Base-by-base conservation (phyloP, 2,329 filamentous ascomycete species). In the Fusarium torreyae region DNA sequence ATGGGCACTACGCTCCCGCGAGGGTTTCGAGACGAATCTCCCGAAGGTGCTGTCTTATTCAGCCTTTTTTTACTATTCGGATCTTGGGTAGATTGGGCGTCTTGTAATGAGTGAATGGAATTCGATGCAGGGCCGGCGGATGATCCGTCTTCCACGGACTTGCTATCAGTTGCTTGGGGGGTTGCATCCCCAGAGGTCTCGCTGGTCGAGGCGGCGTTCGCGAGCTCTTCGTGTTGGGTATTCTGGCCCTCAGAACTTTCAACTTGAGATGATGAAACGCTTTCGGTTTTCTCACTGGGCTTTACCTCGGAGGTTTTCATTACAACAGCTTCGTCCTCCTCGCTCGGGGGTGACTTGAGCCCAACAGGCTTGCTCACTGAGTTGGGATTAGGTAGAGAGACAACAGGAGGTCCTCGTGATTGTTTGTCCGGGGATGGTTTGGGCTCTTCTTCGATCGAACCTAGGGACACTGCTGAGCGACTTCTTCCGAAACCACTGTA, bases 401-500 rank as follows among this genome's bases (percentile, higher is more conserved):
- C 70, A 18, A 71, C 40, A 14, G 61, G 61, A 28, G 69, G 63
- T 11, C 48, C 57, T 36, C 62, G 57, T 5, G 56, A 53, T 34
- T 63, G 56, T 45, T 52, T 68, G 10, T n/a, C 53, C 17, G 42
- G 31, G 14, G 57, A 57, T 15, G 44, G 71, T 55, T 77, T 80
- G 8, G 80, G 77, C 46, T 82, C 81, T 68, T 86, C 84, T 3
- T 81, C 80, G 50, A 86, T 86, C 17, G 83, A 81, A 9, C 82
- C 79, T 7, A 86, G 77, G 4, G 84, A 85, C 6, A 77, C 73
- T n/a, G 75, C 74, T 22, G 81, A 80, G 58, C 75, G 76, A n/a
- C 76, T 77, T 24, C 80, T 79, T n/a, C 72, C 73, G 39, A 77
- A 71, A 40, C 78, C 78, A 52, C 77, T 73, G 31, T 77, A 73